phyloP scores from a whole-genome alignment of 2,329 filamentous ascomycete species.

The Botryosphaeria dothidea region DNA sequence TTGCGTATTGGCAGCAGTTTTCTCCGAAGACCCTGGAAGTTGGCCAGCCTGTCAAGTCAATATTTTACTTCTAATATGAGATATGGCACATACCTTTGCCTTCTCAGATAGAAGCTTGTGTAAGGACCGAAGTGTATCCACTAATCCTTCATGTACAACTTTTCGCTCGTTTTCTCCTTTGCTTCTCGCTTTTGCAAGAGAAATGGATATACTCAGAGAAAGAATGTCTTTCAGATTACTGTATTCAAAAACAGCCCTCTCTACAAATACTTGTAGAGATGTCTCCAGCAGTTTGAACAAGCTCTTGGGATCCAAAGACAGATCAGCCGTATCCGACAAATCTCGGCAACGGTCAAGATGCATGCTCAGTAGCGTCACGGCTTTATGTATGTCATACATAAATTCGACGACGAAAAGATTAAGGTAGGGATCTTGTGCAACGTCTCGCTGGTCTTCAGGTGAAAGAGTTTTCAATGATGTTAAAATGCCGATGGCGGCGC shows the following conservation, averaged over 20 bases:
- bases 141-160: neutral
- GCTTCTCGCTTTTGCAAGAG: neutral
- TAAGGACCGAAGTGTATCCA: neutral
- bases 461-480: neutral
- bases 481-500: neutral
- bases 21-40: too few relatives aligned
- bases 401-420: neutral
- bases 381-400: neutral
- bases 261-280: neutral
- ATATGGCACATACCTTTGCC: neutral
- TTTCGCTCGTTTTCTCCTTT: neutral
- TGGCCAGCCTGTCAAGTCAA: neutral
- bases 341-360: neutral
- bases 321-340: too few relatives aligned
- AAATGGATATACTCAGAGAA: neutral
- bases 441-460: neutral
- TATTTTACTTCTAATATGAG: too few relatives aligned
- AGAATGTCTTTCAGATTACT: neutral
- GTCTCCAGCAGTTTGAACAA: neutral
- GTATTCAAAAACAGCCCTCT: neutral
- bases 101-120: neutral
- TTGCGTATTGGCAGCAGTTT: too few relatives aligned
- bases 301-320: neutral
- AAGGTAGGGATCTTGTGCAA: neutral
- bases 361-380: neutral